A percentile compares a stretch with the other conserved stretches of the same genome.
phyloP scores from a whole-genome alignment of 2,329 filamentous ascomycete genomes.

The Macrophomina pseudophaseolina region DNA sequence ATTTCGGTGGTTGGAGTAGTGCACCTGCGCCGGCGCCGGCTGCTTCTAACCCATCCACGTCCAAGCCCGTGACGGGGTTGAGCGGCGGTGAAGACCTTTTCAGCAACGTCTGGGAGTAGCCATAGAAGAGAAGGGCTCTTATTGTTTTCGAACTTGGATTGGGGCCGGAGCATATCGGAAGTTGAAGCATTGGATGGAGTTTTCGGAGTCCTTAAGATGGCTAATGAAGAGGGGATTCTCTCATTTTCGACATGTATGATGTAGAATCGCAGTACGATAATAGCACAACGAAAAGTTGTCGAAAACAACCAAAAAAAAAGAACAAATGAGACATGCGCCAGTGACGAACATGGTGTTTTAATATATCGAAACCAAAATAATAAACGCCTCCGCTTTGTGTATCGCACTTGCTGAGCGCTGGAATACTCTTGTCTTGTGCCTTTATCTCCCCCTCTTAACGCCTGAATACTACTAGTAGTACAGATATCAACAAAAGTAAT shows the following conservation, averaged over 20 bases:
- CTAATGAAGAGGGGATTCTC: not conserved
- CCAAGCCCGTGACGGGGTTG: conserved; percentile 58
- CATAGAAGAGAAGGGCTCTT: too few species aligned
- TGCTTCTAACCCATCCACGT: conserved; percentile 31
- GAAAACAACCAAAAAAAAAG: not conserved
- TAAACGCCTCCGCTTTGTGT: not conserved
- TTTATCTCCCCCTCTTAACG: not conserved
- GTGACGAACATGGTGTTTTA: not conserved
- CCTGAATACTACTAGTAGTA: not conserved
- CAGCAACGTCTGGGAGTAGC: conserved; percentile 89
- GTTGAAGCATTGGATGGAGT: conserved; percentile 9
- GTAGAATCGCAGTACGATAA: not conserved
- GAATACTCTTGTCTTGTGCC: not conserved
- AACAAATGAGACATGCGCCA: too few species aligned
- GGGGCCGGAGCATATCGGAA: not conserved
- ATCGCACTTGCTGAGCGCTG: too few species aligned
- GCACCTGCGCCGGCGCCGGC: conserved; percentile 60
- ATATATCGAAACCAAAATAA: not conserved
- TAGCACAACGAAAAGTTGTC: not conserved
- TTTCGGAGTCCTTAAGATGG: not conserved
- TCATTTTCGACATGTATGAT: not conserved
- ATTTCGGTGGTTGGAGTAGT: conserved; percentile 95
- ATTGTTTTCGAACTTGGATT: not conserved
- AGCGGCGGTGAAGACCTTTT: conserved; percentile 81
- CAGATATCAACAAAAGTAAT: too few species aligned